Base-by-base conservation (phyloP, 176 grass and related monocot genomes). In the Eleusine coracana region DNA sequence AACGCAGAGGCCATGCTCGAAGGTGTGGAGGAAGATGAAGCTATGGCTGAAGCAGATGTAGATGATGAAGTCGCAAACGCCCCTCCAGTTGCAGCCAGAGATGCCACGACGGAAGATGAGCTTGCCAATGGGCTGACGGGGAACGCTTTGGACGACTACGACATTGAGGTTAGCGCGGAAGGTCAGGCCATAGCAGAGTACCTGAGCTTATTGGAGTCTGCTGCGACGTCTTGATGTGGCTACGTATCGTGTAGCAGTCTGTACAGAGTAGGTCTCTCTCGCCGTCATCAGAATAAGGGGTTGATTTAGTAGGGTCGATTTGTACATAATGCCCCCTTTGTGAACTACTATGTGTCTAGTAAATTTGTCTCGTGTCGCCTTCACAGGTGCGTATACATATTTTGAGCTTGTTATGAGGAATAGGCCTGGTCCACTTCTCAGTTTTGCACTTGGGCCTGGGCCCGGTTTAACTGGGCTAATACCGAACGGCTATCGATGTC, bases 121-220 rank as follows among this genome's bases (percentile, higher is more conserved):
- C 85, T 99, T 66, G 89, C 91, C 46, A 78, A 88, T 71, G 87
- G 92, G 68, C 77, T 99, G 37, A 90, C 67, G 6, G 93, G 96
- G 17, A 91, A 99, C 63, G 82, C 89, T 27, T 71, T 99, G 6
- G 91, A 88, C 27, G 96, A 99, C 79, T 99, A 99, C 34, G 93
- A 99, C 82, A 86, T 99, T 55, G 91, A 99, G 28, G 77, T 96
- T 31, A 85, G 62, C 15, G 82, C 88, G 4, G 96, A 99, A 92
- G 96, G 93, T 1, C 83, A 96, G 60, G 93, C 96, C 23, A 84
- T 99, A 52, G 70, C 87, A 48, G 91, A 99, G 85, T 99, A 99
- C 79, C 36, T 88, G 61, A 81, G 85, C 68, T 80, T 95, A 56
- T 38, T 94, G 83, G 91, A 93, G 56, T 85, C 91, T 27, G 79